Base-by-base conservation (phyloP, 2,329 filamentous ascomycete genomes). In the Ilyonectria mors-panacis region DNA sequence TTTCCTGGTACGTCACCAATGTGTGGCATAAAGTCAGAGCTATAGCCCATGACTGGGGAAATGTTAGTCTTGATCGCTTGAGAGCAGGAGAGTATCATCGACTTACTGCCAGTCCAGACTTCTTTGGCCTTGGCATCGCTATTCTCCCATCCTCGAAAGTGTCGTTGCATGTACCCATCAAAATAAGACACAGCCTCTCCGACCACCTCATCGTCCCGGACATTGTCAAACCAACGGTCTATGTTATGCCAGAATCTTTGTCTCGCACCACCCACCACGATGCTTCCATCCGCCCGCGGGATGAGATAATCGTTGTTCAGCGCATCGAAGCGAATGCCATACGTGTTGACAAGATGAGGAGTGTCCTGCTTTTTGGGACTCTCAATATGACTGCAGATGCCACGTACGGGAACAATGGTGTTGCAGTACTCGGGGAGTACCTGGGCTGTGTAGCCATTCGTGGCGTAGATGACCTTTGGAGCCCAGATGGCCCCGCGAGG, bases 391-490 rank as follows among this genome's bases (percentile, higher is more conserved):
- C 76, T 78, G 63, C 78, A 80, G 2, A 78, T 79, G 1, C 88
- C 91, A 45, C 90, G 85, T 3, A 87, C 85, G 0, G 91, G 91
- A 9, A 91, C 84, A 65, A 93, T 92, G 10, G 88, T 85, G 65
- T 86, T 84, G 7, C 82, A 78, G 75, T 91, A 92, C 61, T 85
- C 77, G 0, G 89, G 89, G 1, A 90, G 80, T 6, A 93, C 76
- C 13, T 86, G 84, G 1, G 89, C 86, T 0, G 90, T 92, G 76
- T 92, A 93, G 13, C 83, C 91, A 71, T 93, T 93, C 1, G 89
- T 92, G 17, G 91, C 90, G 48, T 92, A 83, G 19, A 93, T 80
- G 15, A 93, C 82, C 37, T 85, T 85, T 28, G 81, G 82, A 1
- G 91, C 83, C 10, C 72, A 76, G 59, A 91, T 85, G 0, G 67